Conservation (phyloP, 306 rosid species). For the Cyamopsis tetragonoloba region DNA sequence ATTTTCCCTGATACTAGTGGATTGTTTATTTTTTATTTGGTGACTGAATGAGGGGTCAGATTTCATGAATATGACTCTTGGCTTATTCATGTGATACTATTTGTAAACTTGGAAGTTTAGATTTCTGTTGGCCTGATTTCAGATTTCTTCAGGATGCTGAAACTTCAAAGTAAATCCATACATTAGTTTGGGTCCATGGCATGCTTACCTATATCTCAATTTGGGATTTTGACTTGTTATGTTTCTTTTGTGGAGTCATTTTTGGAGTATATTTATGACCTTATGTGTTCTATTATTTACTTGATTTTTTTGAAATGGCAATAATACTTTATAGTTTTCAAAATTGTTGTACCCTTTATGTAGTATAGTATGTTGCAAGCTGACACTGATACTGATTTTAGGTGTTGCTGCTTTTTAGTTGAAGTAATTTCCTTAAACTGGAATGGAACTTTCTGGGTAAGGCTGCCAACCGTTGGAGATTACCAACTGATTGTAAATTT, state of each 20-base stretch:
- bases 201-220: not conserved
- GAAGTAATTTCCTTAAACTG: conserved; percentile 36
- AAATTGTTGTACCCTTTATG: not conserved
- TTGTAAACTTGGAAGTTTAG: not conserved
- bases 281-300: not conserved
- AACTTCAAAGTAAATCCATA: not conserved
- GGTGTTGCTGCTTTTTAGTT: conserved; percentile 34
- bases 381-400: conserved; percentile 38
- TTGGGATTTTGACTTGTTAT: not conserved
- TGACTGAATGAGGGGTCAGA: not conserved
- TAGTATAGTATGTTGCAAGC: not conserved
- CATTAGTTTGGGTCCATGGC: not conserved
- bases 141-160: not conserved
- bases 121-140: not conserved
- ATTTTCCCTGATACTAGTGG: not conserved
- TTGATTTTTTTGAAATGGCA: not conserved
- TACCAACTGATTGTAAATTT: conserved; percentile 48
- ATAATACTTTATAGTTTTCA: conserved; percentile 4
- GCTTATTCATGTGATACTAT: not conserved
- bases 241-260: not conserved
- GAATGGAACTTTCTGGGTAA: conserved; percentile 33
- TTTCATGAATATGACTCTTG: not conserved
- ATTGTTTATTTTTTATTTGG: not conserved
- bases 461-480: conserved; percentile 38
- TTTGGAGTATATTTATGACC: not conserved